Percentiles rank a stretch among this genome's conserved stretches.
Evolutionary conservation across 2,329 filamentous ascomycete genomes (phyloP).

Genomic region (Blastomyces emzantsi): DNA sequence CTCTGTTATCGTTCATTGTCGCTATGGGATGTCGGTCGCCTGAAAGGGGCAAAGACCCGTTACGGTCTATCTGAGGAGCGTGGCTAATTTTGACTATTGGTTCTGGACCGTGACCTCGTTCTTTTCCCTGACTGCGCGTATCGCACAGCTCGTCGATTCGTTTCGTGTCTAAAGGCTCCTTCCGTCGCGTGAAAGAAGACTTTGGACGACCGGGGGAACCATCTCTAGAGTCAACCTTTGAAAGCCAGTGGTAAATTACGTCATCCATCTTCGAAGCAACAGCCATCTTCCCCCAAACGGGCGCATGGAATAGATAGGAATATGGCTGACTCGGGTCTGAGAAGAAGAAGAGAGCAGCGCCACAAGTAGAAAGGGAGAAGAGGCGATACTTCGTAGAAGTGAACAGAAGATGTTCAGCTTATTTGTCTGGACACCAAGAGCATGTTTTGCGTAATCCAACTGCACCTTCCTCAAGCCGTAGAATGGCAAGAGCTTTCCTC

Average conservation of each 20-base stretch:
- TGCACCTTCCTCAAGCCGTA: neutral
- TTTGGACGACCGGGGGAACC: neutral
- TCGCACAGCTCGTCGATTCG: too few relatives aligned
- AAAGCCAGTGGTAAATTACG: conserved; percentile 1
- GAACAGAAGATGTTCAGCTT: neutral
- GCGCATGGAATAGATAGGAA: neutral
- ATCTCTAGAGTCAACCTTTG: neutral
- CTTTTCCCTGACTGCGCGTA: neutral
- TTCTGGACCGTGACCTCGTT: too few relatives aligned
- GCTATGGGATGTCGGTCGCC: neutral
- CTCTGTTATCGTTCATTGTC: neutral
- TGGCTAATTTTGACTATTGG: neutral
- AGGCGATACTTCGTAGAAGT: neutral
- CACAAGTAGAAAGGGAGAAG: neutral
- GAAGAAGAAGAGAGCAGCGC: neutral
- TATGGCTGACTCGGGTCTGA: neutral
- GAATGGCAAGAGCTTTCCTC: neutral
- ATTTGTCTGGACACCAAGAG: neutral
- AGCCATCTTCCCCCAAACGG: neutral
- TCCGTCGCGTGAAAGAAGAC: neutral
- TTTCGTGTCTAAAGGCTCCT: neutral
- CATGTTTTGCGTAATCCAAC: neutral
- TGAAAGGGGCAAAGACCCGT: neutral
- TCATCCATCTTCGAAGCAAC: neutral
- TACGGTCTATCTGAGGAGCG: neutral